Evolutionary conservation across 768 basidiomycete genomes (phyloP).

Genomic region (Boletus rubroflammeus): DNA sequence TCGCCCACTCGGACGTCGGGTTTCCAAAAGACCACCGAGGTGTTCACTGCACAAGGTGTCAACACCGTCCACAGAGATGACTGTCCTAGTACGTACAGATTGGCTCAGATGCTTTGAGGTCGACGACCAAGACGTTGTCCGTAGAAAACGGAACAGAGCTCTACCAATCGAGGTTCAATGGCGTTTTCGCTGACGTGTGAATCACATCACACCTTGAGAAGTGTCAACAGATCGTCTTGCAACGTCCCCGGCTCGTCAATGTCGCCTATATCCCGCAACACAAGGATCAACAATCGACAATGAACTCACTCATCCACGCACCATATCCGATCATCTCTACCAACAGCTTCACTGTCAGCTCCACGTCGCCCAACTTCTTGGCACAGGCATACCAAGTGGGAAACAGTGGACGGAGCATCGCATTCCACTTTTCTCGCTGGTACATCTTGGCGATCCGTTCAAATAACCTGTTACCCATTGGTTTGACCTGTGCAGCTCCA

Average conservation of each 20-base stretch:
- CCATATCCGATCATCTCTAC: constrained; percentile 83
- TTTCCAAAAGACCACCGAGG: constrained; percentile 69
- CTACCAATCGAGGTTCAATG: constrained; percentile 35
- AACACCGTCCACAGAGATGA: neutral
- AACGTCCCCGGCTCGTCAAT: constrained; percentile 47
- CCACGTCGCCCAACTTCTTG: constrained; percentile 71
- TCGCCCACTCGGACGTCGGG: constrained; percentile 57
- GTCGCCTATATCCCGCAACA: constrained; percentile 33
- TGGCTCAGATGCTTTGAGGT: constrained; percentile 59
- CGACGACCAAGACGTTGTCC: constrained; percentile 56
- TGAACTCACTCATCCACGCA: constrained; percentile 27
- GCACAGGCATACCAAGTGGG: constrained; percentile 82
- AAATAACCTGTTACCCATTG: constrained; percentile 61
- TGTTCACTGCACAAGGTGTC: constrained; percentile 48
- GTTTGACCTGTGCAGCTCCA: neutral
- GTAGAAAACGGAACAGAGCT: constrained; percentile 63
- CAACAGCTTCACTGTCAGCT: constrained; percentile 69
- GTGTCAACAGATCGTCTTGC: constrained; percentile 68
- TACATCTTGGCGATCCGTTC: constrained; percentile 90
- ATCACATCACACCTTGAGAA: constrained; percentile 55
- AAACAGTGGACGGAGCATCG: constrained; percentile 71
- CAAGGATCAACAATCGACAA: neutral
- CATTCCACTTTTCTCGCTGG: constrained; percentile 77
- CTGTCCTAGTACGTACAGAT: constrained; percentile 48
- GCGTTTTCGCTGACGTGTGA: neutral